Evolutionary conservation across 805 yeast genomes (phyloP).

Genomic region (Metschnikowia peoriensis): DNA sequence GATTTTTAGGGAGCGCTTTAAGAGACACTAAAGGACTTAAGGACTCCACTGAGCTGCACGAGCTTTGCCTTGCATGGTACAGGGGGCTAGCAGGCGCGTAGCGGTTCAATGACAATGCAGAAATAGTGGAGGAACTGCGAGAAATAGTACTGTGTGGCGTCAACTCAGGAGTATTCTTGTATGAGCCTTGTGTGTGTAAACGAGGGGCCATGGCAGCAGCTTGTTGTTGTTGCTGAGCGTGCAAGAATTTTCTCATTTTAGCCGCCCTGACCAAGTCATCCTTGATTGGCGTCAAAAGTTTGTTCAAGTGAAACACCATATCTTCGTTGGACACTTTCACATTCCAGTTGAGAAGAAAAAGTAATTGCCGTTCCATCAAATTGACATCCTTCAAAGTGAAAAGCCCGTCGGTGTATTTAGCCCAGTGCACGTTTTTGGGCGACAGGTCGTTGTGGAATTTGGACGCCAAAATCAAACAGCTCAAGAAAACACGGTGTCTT

Average conservation of each 20-base stretch:
- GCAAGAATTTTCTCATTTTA: constrained; percentile 33
- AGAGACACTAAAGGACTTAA: constrained; percentile 12
- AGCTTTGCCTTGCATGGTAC: constrained; percentile 23
- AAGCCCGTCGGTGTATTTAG: constrained; percentile 71
- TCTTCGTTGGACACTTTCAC: constrained; percentile 48
- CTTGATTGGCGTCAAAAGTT: constrained; percentile 54
- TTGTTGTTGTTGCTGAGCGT: constrained; percentile 21
- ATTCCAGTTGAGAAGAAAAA: constrained; percentile 71
- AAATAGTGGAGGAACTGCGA: constrained; percentile 16
- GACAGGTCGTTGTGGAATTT: constrained; percentile 77
- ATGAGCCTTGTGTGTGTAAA: constrained; percentile 2
- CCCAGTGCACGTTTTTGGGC: constrained; percentile 79
- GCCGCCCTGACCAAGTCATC: constrained; percentile 32
- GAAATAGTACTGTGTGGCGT: constrained; percentile 12
- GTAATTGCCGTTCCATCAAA: constrained; percentile 76
- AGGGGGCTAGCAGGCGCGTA: constrained; percentile 8
- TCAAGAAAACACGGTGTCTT: constrained; percentile 71
- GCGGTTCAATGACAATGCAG: constrained; percentile 17
- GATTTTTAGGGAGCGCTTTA: not conserved
- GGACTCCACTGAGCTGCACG: constrained; percentile 20
- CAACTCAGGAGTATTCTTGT: not conserved
- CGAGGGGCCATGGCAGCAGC: constrained; percentile 12
- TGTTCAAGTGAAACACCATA: constrained; percentile 38
- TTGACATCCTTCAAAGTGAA: constrained; percentile 68
- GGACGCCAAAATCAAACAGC: constrained; percentile 69